Evolutionary conservation across 2,329 filamentous ascomycete species (phyloP).

Genomic region (Mycocentrospora acerina): DNA sequence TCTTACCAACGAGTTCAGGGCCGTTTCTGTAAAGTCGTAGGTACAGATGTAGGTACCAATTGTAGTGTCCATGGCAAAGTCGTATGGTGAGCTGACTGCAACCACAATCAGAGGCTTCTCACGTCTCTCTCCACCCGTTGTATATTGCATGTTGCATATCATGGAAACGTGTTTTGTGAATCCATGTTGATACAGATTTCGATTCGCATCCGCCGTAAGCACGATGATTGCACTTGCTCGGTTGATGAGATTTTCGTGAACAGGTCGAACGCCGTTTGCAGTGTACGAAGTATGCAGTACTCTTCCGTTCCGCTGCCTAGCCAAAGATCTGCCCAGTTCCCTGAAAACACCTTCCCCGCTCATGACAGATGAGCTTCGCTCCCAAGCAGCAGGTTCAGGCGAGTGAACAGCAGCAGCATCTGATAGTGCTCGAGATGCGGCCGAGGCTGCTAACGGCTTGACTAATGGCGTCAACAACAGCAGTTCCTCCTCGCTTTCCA

Average conservation of each 20-base stretch:
- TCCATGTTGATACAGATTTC: slow-evolving; percentile 89
- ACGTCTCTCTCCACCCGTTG: slow-evolving; percentile 67
- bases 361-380: slow-evolving; percentile 68
- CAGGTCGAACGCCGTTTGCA: slow-evolving; percentile 84
- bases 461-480: slow-evolving; percentile 84
- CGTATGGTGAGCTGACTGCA: slow-evolving; percentile 91
- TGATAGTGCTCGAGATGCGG: slow-evolving; percentile 71
- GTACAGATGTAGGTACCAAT: slow-evolving; percentile 94
- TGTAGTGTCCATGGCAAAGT: slow-evolving; percentile 88
- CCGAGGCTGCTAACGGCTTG: slow-evolving; percentile 88
- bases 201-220: slow-evolving; percentile 88
- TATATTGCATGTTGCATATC: slow-evolving; percentile 82
- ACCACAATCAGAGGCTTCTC: slow-evolving; percentile 89
- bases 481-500: slow-evolving; percentile 85
- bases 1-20: slow-evolving; percentile 79
- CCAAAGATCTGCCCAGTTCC: slow-evolving; percentile 84
- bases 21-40: slow-evolving; percentile 93
- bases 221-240: slow-evolving; percentile 86
- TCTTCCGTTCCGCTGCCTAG: slow-evolving; percentile 80
- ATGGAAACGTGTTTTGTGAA: slow-evolving; percentile 96
- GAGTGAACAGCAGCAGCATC: slow-evolving; percentile 59
- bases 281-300: slow-evolving; percentile 94
- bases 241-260: slow-evolving; percentile 91
- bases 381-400: slow-evolving; percentile 58
- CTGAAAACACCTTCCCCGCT: slow-evolving; percentile 91